Evolutionary conservation across 2,329 filamentous ascomycete species (phyloP), one percentile per base, ranked within the genome.

Genomic region (Aureobasidium sp.): DNA sequence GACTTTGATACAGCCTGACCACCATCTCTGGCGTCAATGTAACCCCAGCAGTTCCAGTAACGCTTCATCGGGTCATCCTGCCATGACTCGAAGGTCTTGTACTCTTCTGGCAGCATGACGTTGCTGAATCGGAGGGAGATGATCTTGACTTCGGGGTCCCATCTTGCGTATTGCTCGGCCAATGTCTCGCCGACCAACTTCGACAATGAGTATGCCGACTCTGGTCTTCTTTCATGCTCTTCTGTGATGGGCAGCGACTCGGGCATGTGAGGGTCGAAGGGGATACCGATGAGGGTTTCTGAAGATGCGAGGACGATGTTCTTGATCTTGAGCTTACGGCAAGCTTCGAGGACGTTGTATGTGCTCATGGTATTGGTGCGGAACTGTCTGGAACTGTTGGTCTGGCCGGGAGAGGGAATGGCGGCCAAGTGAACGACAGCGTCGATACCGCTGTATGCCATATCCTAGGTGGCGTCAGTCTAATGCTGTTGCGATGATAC

Each of bases 11-110:
- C 65, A 8, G 64, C 60, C 54, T 66, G 65, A 21, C 59, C 65
- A 33, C 65, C 65, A 19, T 66, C 65, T 25, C 65, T 57, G 4
- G 65, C 65, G 60, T 64, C 64, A 27, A 65, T 65, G 57, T 65
- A 66, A 8, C 65, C 64, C 65, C 65, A 65, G 60, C 65, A 66
- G 43, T 66, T 66, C 65, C 65, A 66, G 61, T 66, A 66, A 13
- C 65, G 51, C 33, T 43, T 35, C 62, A 63, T 66, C 13, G 64
- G 65, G 50, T 66, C 65, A 8, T 66, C 51, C 25, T 66, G 65
- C 65, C 65, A 66, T 7, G 40, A 40, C 25, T 66, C 63, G 42
- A 66, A 66, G 0, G 58, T 62, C 49, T 57, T 58, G 51, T 66
- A 66, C 31, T 66, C 65, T 19, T 65, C 58, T 6, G 65, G 65